Evolutionary conservation across 306 rosid genomes (phyloP).

Genomic region (Glycine tomentella): DNA sequence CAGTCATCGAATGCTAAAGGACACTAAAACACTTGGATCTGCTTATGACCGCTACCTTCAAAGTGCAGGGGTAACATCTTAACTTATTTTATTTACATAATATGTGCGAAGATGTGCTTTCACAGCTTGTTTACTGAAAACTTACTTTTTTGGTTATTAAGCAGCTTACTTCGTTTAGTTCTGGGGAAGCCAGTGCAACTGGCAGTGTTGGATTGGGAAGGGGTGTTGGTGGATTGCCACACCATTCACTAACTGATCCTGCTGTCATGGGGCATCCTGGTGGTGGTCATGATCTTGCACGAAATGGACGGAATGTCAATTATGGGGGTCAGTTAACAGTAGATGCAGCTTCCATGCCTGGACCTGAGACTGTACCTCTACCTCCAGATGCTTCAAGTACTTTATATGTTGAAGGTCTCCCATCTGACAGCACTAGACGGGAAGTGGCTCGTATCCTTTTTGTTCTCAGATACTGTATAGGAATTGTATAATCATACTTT

Average conservation of each 20-base stretch:
- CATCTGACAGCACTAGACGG: conserved; percentile 77
- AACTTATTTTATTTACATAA: conserved; percentile 36
- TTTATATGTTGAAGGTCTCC: conserved; percentile 91
- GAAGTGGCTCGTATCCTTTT: conserved; percentile 95
- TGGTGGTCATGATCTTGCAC: conserved; percentile 61
- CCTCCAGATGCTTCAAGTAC: conserved; percentile 89
- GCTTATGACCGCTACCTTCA: conserved; percentile 91
- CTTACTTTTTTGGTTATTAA: conserved; percentile 48
- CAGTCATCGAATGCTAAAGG: conserved; percentile 61
- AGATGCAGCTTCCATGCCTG: conserved; percentile 65
- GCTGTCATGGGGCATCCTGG: conserved; percentile 57
- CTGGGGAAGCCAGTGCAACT: conserved; percentile 67
- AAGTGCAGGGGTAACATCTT: conserved; percentile 66
- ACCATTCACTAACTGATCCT: conserved; percentile 61
- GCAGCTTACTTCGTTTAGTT: conserved; percentile 66
- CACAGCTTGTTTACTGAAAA: conserved; percentile 45
- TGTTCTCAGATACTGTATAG: conserved; percentile 1
- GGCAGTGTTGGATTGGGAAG: conserved; percentile 70
- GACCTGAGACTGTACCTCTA: conserved; percentile 72
- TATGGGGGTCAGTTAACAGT: conserved; percentile 65
- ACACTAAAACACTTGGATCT: conserved; percentile 71
- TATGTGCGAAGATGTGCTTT: neutral
- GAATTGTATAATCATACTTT: conserved; percentile 23
- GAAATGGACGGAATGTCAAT: conserved; percentile 58
- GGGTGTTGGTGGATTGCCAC: conserved; percentile 61